A percentile compares a stretch with the other conserved stretches of the same genome.
Conservation (phyloP, 2,329 filamentous ascomycete genomes). For the Colletotrichum navitas region DNA sequence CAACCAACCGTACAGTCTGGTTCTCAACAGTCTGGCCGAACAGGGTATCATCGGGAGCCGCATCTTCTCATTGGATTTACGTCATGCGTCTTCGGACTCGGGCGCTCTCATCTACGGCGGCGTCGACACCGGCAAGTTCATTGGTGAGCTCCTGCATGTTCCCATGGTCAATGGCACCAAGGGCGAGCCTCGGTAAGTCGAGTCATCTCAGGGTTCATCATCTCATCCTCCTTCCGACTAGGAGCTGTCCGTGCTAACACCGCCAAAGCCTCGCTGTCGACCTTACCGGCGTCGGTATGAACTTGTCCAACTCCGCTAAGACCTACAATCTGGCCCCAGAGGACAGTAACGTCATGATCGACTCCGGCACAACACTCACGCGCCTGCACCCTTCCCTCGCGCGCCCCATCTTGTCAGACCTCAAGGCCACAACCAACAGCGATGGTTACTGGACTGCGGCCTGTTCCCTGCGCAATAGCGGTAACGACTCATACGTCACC, state of each 20-base stretch:
- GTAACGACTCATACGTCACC: slow-evolving; percentile 51
- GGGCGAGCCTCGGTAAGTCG: slow-evolving; percentile 50
- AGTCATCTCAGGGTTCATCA: not conserved
- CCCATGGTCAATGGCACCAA: slow-evolving; percentile 56
- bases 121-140: slow-evolving; percentile 64
- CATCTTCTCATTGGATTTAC: slow-evolving; percentile 65
- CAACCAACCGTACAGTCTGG: slow-evolving; percentile 61
- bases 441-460: slow-evolving; percentile 60
- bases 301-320: slow-evolving; percentile 44
- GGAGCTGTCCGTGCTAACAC: slow-evolving; percentile 1
- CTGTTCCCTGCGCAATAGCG: slow-evolving; percentile 57
- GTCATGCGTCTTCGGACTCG: slow-evolving; percentile 56
- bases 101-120: slow-evolving; percentile 68
- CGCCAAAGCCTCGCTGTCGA: slow-evolving; percentile 50
- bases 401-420: slow-evolving; percentile 56
- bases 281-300: slow-evolving; percentile 50
- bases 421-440: slow-evolving; percentile 56
- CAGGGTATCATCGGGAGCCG: slow-evolving; percentile 63
- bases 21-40: slow-evolving; percentile 63
- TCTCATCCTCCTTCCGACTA: slow-evolving; percentile 32
- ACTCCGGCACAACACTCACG: slow-evolving; percentile 65
- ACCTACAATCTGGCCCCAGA: slow-evolving; percentile 45
- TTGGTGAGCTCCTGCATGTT: slow-evolving; percentile 58
- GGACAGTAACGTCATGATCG: slow-evolving; percentile 61
- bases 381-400: slow-evolving; percentile 60